Percentiles rank a stretch among this genome's conserved stretches.
These are phyloP conservation scores for Oenanthe sinensis DNA, from an alignment of 129 eudicot genomes.

Conservation along the genomic window DNA sequence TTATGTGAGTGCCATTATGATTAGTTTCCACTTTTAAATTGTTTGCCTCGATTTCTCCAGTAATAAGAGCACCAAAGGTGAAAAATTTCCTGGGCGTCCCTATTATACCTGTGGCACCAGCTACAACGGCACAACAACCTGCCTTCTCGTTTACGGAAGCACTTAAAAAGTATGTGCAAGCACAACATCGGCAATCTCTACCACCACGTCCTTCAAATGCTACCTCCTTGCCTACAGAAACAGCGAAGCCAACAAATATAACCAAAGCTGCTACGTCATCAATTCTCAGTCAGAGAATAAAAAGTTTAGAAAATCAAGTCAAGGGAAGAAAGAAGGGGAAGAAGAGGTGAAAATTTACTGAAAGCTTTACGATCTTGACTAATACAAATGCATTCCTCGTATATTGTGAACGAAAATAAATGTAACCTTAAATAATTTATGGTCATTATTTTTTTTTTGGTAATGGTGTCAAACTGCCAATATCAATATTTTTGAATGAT, in stretches of 20 bases:
- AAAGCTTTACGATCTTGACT: not conserved
- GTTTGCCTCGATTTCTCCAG: not conserved
- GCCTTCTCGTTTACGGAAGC: constrained; percentile 40
- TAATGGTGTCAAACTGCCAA: not conserved
- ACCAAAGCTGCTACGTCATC: constrained; percentile 41
- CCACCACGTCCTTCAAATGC: not conserved
- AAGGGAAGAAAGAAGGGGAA: constrained; percentile 79
- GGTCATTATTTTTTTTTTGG: not conserved
- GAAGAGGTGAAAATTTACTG: constrained; percentile 30
- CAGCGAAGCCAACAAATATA: constrained; percentile 31
- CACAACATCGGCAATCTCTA: constrained; percentile 24
- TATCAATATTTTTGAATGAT: not conserved
- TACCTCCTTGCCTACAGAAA: constrained; percentile 16
- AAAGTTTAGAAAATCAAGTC: constrained; percentile 58
- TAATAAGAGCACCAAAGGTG: constrained; percentile 45
- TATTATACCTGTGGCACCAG: constrained; percentile 40
- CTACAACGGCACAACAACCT: constrained; percentile 32
- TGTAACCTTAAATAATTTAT: not conserved
- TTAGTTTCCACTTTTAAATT: not conserved
- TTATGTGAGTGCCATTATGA: not conserved
- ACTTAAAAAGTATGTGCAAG: constrained; percentile 46
- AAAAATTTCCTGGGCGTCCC: constrained; percentile 68
- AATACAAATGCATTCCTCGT: not conserved
- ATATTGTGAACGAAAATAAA: not conserved
- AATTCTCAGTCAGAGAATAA: constrained; percentile 61